A percentile compares a stretch with the other conserved stretches of the same genome.
Conservation (phyloP, 1,139 yeast species). For the Magnusiomyces paraingens region DNA sequence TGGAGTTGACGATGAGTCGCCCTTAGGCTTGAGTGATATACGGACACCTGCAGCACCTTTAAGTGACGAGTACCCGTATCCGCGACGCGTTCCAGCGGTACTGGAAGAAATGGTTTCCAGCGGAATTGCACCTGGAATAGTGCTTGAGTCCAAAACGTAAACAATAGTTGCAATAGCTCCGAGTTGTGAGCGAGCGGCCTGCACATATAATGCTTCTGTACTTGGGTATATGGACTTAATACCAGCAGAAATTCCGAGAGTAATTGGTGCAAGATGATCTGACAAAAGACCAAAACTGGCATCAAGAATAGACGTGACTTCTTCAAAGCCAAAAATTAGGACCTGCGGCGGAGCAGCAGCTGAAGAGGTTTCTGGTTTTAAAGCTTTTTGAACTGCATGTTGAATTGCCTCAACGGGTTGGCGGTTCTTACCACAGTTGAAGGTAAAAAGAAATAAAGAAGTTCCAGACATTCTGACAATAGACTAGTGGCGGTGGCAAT, state of each 20-base stretch:
- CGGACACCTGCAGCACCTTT: slow-evolving; percentile 72
- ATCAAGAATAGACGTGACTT: slow-evolving; percentile 58
- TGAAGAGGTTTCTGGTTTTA: neutral
- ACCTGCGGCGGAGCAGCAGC: slow-evolving; percentile 26
- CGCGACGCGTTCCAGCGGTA: slow-evolving; percentile 41
- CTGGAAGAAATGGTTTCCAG: slow-evolving; percentile 27
- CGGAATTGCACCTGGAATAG: slow-evolving; percentile 28
- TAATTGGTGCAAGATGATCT: slow-evolving; percentile 38
- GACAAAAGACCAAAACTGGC: slow-evolving; percentile 48
- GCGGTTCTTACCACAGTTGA: slow-evolving; percentile 23
- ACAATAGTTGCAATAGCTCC: slow-evolving; percentile 67
- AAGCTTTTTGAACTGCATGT: neutral
- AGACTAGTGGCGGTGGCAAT: no score
- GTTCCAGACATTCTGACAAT: neutral
- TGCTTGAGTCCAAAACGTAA: slow-evolving; percentile 35
- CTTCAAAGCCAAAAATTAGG: slow-evolving; percentile 70
- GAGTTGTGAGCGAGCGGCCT: slow-evolving; percentile 42
- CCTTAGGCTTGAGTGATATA: slow-evolving; percentile 34
- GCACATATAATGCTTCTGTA: slow-evolving; percentile 34
- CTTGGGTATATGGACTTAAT: slow-evolving; percentile 35
- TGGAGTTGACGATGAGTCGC: slow-evolving; percentile 20
- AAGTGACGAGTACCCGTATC: slow-evolving; percentile 52
- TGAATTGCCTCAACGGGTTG: slow-evolving; percentile 6
- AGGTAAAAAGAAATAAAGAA: slow-evolving; percentile 21
- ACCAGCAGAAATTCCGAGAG: slow-evolving; percentile 38